phyloP scores from a whole-genome alignment of 768 basidiomycete species.

The Pleurotus salmoneostramineus region DNA sequence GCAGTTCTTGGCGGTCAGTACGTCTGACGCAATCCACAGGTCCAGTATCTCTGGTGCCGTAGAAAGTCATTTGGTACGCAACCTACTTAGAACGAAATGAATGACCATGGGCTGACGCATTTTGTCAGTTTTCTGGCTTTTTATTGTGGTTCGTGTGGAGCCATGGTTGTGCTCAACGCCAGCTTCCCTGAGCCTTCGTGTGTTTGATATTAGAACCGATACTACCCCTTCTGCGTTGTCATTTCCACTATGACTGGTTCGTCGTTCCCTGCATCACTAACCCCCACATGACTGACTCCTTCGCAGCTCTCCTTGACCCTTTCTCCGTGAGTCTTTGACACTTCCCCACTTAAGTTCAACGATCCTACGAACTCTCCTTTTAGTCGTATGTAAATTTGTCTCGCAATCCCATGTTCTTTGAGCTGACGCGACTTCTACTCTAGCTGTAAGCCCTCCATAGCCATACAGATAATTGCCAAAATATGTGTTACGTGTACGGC shows the following conservation, averaged over 20 bases:
- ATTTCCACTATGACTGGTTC: neutral
- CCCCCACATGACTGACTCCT: too few species aligned
- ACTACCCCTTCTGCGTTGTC: neutral
- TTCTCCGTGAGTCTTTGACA: neutral
- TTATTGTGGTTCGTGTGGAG: neutral
- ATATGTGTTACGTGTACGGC: conserved; percentile 9
- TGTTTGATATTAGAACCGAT: neutral
- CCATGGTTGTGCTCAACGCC: too few species aligned
- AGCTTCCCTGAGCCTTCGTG: neutral
- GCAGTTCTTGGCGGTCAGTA: neutral
- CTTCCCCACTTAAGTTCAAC: too few species aligned
- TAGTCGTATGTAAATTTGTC: neutral
- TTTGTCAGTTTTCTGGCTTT: neutral
- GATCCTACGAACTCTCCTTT: too few species aligned
- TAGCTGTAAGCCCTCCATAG: conserved; percentile 9
- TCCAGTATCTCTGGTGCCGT: neutral
- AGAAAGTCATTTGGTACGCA: neutral
- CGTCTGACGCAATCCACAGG: neutral
- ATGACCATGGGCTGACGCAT: too few species aligned
- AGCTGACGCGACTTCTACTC: neutral
- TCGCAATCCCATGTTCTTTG: neutral
- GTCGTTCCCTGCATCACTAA: neutral
- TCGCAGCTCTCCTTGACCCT: neutral
- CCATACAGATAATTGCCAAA: conserved; percentile 10
- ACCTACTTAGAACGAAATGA: neutral